These are phyloP conservation scores for Jatropha podagrica DNA, from an alignment of 441 rosid genomes.

Conservation along the genomic window DNA sequence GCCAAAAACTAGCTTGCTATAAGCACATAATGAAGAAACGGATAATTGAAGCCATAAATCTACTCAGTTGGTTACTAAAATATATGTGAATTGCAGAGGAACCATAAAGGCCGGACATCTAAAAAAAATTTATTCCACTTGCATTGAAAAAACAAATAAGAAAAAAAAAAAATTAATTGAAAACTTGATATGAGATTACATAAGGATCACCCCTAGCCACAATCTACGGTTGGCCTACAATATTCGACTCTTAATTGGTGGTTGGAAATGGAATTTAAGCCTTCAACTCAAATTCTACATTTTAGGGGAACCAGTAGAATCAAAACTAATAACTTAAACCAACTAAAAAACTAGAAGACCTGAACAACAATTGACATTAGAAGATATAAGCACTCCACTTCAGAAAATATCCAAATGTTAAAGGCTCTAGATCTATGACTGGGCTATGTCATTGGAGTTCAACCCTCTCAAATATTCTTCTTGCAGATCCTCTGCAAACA, in stretches of 20 bases:
- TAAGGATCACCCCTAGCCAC: not conserved
- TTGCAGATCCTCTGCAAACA: not conserved
- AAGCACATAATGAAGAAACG: not conserved
- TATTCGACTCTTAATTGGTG: not conserved
- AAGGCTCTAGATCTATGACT: not conserved
- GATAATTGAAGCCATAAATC: not conserved
- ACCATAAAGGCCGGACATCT: not conserved
- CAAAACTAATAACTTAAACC: not conserved
- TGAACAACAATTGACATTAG: not conserved
- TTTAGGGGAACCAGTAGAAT: not conserved
- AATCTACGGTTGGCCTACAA: not conserved
- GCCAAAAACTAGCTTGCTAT: not conserved
- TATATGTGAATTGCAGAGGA: not conserved
- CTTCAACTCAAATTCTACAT: not conserved
- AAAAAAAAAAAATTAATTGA: not conserved
- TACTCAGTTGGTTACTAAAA: not conserved
- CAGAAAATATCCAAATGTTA: not conserved
- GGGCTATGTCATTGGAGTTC: not conserved
- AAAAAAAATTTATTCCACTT: not conserved
- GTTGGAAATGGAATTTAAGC: not conserved
- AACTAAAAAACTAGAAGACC: not conserved
- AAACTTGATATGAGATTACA: not conserved
- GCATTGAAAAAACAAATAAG: not conserved
- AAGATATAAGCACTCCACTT: not conserved
- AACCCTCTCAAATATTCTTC: slow-evolving; percentile 5